These are phyloP conservation scores for Dothideomycetes sp. DNA, from an alignment of 2,329 filamentous ascomycete genomes.

Conservation along the genomic window DNA sequence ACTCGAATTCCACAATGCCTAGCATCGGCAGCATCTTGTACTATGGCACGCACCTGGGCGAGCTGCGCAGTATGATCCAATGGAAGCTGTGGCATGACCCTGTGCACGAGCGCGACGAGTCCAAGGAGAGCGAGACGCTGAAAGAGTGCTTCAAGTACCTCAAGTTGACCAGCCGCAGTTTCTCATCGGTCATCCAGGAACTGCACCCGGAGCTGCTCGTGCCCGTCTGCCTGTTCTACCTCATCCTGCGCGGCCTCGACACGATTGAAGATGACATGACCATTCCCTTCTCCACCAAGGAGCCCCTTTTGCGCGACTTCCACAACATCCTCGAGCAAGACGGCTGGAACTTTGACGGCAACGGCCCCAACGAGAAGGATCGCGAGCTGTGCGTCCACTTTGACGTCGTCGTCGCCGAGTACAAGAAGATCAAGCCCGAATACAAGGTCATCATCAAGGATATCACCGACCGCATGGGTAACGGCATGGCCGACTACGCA, in stretches of 20 bases:
- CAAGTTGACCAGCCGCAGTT: slow-evolving; percentile 83
- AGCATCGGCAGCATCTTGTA: slow-evolving; percentile 20
- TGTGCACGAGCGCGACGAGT: slow-evolving; percentile 71
- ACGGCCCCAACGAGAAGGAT: slow-evolving; percentile 88
- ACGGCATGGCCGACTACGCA: slow-evolving; percentile 96
- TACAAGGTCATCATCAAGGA: slow-evolving; percentile 86
- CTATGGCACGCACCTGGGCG: slow-evolving; percentile 26
- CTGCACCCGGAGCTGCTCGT: slow-evolving; percentile 88
- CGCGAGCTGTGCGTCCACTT: slow-evolving; percentile 87
- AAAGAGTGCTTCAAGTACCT: slow-evolving; percentile 80
- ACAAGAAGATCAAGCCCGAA: slow-evolving; percentile 74
- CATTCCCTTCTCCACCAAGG: slow-evolving; percentile 69
- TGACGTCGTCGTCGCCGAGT: slow-evolving; percentile 74
- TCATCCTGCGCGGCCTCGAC: slow-evolving; percentile 82
- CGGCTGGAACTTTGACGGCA: slow-evolving; percentile 84
- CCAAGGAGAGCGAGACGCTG: slow-evolving; percentile 64
- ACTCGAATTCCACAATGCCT: slow-evolving; percentile 13
- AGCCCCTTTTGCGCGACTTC: slow-evolving; percentile 77
- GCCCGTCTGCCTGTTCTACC: slow-evolving; percentile 84
- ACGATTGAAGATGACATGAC: slow-evolving; percentile 99
- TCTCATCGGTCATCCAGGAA: slow-evolving; percentile 87
- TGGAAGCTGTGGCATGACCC: slow-evolving; percentile 89
- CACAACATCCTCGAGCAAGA: slow-evolving; percentile 68
- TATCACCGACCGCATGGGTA: slow-evolving; percentile 89
- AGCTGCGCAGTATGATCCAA: slow-evolving; percentile 31